Evolutionary conservation across 2,329 filamentous ascomycete genomes (phyloP), one percentile per base, ranked within the genome.

Genomic region (Neurospora sp.): DNA sequence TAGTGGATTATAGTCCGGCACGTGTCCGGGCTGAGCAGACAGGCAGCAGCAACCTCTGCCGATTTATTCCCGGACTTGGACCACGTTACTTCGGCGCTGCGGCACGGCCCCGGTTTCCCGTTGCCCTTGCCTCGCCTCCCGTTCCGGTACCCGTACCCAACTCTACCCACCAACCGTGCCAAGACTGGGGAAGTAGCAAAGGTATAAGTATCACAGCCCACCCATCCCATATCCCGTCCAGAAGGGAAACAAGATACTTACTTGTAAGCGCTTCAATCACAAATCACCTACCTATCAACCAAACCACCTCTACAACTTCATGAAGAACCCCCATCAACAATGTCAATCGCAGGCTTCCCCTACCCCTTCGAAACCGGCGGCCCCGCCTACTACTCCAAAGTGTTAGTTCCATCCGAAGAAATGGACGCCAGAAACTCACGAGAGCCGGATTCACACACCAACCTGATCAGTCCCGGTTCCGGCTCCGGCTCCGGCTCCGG

Each of bases 401-500:
- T 62, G 1, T 8, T 62, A 5, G 52, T 62, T 62, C 52, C 52
- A 62, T 62, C 52, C 12, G 52, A 62, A 62, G 52, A 62, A 4
- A 62, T 62, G 52, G 52, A 62, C 6, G 23, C 52, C 28, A 62
- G 52, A 62, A 36, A 62, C 6, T 2, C 3, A 10, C 52, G 8
- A 62, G 52, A 62, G 52, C 52, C 52, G 52, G 28, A 62, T 62
- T 62, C 52, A 62, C 52, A 62, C 52, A 62, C 52, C 52, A 62
- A 62, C 52, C 15, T 36, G 33, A 68, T 33, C n/a, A 57, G 41
- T 74, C 82, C 17, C 84, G 85, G 1, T 85, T 84, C 69, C 79
- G 85, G 41, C 80, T 89, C 69, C 85, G 85, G 23, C 23, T 28
- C 23, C 23, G 28, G 41, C 82, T 88, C 68, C 83, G 83, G 80